Conservation (phyloP, 495 filamentous ascomycete species). For the Daldinia concentrica region DNA sequence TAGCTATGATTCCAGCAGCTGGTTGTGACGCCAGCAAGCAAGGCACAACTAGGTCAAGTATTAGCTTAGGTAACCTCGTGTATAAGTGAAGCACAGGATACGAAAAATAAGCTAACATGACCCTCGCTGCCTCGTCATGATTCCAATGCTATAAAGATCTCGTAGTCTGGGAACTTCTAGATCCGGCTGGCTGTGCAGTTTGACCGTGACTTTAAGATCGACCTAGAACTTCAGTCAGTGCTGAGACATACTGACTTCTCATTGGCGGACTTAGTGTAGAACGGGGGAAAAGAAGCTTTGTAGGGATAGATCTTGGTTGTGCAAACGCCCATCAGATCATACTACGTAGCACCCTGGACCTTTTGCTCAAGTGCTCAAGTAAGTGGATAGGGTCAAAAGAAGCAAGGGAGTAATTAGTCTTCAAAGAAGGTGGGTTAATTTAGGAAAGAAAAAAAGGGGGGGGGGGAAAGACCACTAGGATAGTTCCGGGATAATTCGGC, state of each 20-base stretch:
- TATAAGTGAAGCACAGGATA: slow-evolving; percentile 11
- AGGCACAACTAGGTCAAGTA: slow-evolving; percentile 1
- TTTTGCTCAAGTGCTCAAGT: background rate
- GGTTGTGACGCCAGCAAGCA: slow-evolving; percentile 25
- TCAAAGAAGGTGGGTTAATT: slow-evolving; percentile 39
- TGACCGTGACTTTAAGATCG: slow-evolving; percentile 25
- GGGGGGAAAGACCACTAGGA: background rate
- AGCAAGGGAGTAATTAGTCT: slow-evolving; percentile 22
- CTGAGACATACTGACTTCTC: background rate
- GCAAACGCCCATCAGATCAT: slow-evolving; percentile 37
- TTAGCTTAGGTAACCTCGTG: slow-evolving; percentile 5
- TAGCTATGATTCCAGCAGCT: background rate
- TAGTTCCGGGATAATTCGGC: slow-evolving; percentile 22
- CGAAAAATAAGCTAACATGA: slow-evolving; percentile 7
- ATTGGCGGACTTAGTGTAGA: slow-evolving; percentile 26
- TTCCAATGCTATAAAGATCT: slow-evolving; percentile 4
- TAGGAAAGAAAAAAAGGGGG: background rate
- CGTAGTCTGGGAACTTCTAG: slow-evolving; percentile 25
- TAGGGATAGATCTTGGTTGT: slow-evolving; percentile 35
- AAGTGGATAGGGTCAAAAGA: slow-evolving; percentile 10
- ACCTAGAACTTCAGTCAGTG: slow-evolving; percentile 28
- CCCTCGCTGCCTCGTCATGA: background rate
- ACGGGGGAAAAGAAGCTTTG: slow-evolving; percentile 31
- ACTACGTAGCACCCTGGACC: slow-evolving; percentile 14
- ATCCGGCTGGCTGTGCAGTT: slow-evolving; percentile 34